Base-by-base conservation (phyloP, 2,329 filamentous ascomycete genomes). In the Metarhizium album region DNA sequence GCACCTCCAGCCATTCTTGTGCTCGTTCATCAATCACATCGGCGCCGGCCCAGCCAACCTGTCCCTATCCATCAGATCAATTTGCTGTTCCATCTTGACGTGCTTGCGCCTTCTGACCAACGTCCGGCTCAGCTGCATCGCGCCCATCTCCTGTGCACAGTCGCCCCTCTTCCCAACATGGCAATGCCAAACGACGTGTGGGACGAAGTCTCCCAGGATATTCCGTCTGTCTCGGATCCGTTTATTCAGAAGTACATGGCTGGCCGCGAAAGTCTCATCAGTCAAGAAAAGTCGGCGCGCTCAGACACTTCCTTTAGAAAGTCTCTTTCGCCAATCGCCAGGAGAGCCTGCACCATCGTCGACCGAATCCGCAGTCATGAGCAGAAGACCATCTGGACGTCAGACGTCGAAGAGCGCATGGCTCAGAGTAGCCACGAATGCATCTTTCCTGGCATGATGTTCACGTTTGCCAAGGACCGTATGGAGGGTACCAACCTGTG, bases 381-480 rank as follows among this genome's bases (percentile, higher is more conserved):
- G 70, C 80, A 83, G 60, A 72, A 76, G 48, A 83, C 80, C 2
- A 72, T 91, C 53, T 95, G 90, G 90, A 89, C 83, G 9, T 74
- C 79, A 31, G 77, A 80, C 45, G 79, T 86, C 47, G 86, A 91
- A 59, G 83, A 90, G 61, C 75, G 75, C 43, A 71, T 89, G 3
- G 82, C 84, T 3, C 76, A 79, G 55, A 70, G 80, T 51, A 71
- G 68, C n/a, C 66, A 81, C 58, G 76, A 80, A 54, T 80, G 82
- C 57, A 72, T 91, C 47, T 88, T 86, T 63, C 89, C 89, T 0
- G 90, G 90, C 11, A 95, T 95, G 85, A 93, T 95, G 86, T 96
- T 95, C 68, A 83, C 80, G 35, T 75, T 91, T 35, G 89, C 89
- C 58, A 91, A 90, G 67, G 79, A 83, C n/a, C 80, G 82, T 37